phyloP scores from a whole-genome alignment of 306 rosid genomes.

The Casuarina cunninghamiana region DNA sequence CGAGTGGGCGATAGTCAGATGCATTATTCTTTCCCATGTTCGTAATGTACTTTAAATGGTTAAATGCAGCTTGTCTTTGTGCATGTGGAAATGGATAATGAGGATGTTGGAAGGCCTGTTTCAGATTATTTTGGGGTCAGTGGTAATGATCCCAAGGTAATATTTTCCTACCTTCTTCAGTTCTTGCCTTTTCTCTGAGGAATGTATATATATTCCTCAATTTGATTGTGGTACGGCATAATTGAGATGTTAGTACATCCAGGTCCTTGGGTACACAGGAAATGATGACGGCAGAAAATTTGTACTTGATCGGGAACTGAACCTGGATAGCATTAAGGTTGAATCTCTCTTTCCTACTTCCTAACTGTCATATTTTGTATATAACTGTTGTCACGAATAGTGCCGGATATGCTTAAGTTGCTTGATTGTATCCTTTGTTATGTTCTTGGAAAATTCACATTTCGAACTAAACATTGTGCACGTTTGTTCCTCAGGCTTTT shows the following conservation, averaged over 20 bases:
- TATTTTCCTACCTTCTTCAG: constrained; percentile 19
- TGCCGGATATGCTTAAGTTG: constrained; percentile 10
- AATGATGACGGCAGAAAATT: constrained; percentile 87
- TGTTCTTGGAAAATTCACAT: constrained; percentile 5
- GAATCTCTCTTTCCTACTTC: constrained; percentile 18
- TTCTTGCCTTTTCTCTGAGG: not conserved
- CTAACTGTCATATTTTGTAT: not conserved
- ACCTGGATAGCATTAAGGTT: constrained; percentile 75
- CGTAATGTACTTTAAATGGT: constrained; percentile 10
- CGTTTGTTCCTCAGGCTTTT: constrained; percentile 54
- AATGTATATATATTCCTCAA: not conserved
- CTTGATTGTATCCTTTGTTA: constrained; percentile 1
- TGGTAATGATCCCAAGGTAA: constrained; percentile 74
- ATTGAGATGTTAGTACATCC: constrained; percentile 17
- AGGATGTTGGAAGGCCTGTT: constrained; percentile 90
- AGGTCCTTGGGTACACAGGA: constrained; percentile 89
- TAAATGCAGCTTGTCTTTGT: constrained; percentile 84
- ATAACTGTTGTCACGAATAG: not conserved
- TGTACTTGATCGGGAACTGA: constrained; percentile 68
- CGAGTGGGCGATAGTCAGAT: constrained; percentile 1
- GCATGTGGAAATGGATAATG: constrained; percentile 74
- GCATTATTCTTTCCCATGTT: not conserved
- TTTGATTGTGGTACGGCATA: not conserved
- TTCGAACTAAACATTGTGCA: constrained; percentile 26
- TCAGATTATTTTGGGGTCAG: constrained; percentile 88